These are phyloP conservation scores for Fusarium pseudonygamai DNA, from an alignment of 2,329 filamentous ascomycete genomes.

Conservation along the genomic window DNA sequence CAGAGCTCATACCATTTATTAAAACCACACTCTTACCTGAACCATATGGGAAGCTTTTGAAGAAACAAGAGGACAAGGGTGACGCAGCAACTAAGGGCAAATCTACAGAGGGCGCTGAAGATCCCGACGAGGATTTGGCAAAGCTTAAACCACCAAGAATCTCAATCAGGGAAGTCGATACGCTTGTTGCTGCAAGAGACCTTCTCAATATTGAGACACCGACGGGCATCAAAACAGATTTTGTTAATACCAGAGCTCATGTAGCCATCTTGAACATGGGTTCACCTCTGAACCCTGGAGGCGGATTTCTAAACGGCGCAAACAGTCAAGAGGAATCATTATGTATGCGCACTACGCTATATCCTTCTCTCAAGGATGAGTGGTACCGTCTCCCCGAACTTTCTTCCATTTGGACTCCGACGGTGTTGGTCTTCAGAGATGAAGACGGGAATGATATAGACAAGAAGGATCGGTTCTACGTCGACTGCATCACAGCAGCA, in stretches of 20 bases:
- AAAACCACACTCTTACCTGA: rapidly evolving
- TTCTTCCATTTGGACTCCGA: constrained; percentile 64
- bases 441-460: constrained; percentile 47
- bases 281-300: constrained; percentile 68
- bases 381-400: constrained; percentile 69
- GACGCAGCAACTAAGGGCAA: neutral
- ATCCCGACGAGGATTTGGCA: neutral
- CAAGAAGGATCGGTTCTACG: constrained; percentile 63
- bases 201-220: constrained; percentile 13
- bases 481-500: constrained; percentile 67
- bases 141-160: constrained; percentile 47
- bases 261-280: constrained; percentile 71
- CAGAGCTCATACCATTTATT: constrained; percentile 52
- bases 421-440: constrained; percentile 67
- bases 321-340: constrained; percentile 70
- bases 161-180: constrained; percentile 60
- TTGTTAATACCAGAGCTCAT: constrained; percentile 38
- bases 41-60: rapidly evolving
- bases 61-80: constrained; percentile 36
- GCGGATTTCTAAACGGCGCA: constrained; percentile 68
- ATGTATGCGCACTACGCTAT: constrained; percentile 68
- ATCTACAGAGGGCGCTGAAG: constrained; percentile 37
- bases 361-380: constrained; percentile 65
- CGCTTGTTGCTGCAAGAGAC: constrained; percentile 59
- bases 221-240: neutral